These are phyloP conservation scores for Saccharomycopsis oosterbeekiorum DNA, from an alignment of 805 yeast species.

Conservation along the genomic window DNA sequence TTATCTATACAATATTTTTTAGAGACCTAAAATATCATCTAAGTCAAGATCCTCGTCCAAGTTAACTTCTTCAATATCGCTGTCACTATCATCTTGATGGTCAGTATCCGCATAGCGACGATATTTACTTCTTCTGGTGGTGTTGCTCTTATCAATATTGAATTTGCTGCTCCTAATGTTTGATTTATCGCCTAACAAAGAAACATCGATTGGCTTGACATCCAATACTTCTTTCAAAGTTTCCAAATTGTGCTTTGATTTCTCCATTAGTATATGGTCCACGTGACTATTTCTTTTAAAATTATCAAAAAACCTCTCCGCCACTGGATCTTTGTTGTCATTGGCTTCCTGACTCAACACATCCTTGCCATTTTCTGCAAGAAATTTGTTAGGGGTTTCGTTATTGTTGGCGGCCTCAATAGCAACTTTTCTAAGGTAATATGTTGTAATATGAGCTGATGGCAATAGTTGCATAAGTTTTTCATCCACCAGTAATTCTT, in stretches of 20 bases:
- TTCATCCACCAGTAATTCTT: not conserved
- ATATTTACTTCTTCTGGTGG: not conserved
- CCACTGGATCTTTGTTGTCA: not conserved
- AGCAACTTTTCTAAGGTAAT: conserved; percentile 1
- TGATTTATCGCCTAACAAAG: not conserved
- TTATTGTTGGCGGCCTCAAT: conserved; percentile 1
- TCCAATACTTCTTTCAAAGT: not conserved
- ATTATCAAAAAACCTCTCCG: not conserved
- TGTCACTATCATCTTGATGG: not conserved
- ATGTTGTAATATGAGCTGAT: not conserved
- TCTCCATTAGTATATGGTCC: not conserved
- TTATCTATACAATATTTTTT: not conserved
- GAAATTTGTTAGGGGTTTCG: not conserved
- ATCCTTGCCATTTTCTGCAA: not conserved
- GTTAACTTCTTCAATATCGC: not conserved
- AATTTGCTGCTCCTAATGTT: not conserved
- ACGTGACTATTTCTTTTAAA: not conserved
- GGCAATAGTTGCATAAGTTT: conserved; percentile 1
- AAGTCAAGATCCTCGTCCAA: not conserved
- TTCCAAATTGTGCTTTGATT: not conserved
- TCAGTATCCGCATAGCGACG: not conserved
- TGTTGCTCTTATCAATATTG: not conserved
- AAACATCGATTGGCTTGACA: not conserved
- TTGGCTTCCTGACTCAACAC: not conserved
- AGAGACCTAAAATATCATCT: not conserved